Percentiles rank a stretch among this genome's conserved stretches.
Conservation (phyloP, 352 stramenopile species). For the Aphanomyces stellatus region DNA sequence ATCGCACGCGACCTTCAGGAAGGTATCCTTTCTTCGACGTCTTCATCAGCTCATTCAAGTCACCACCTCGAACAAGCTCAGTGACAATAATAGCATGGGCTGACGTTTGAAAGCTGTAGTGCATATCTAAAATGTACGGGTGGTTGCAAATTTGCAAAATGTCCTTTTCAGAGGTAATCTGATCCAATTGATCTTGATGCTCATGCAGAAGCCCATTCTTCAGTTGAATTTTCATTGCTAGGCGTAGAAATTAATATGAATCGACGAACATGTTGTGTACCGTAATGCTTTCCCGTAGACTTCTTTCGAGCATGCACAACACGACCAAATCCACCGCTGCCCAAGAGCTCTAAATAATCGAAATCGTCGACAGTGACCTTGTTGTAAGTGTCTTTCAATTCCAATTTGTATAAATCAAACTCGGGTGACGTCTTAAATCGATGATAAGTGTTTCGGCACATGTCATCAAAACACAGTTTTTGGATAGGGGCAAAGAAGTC, state of each 20-base stretch:
- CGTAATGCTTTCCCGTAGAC: slow-evolving; percentile 85
- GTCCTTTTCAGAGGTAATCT: slow-evolving; percentile 85
- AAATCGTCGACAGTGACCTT: slow-evolving; percentile 79
- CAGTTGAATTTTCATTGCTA: slow-evolving; percentile 89
- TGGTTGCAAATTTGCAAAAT: slow-evolving; percentile 84
- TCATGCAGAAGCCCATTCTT: slow-evolving; percentile 84
- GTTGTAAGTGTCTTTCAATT: slow-evolving; percentile 82
- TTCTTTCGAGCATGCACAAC: slow-evolving; percentile 87
- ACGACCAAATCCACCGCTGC: slow-evolving; percentile 85
- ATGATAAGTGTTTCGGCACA: slow-evolving; percentile 74
- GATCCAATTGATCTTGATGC: slow-evolving; percentile 69
- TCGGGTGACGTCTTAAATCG: slow-evolving; percentile 64
- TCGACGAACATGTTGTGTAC: slow-evolving; percentile 24
- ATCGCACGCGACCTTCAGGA: slow-evolving; percentile 55
- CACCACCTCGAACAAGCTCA: slow-evolving; percentile 71
- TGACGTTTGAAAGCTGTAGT: slow-evolving; percentile 86
- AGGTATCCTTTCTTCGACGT: slow-evolving; percentile 56
- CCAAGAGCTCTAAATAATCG: slow-evolving; percentile 77
- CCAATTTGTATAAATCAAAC: slow-evolving; percentile 62
- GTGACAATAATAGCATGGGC: slow-evolving; percentile 83
- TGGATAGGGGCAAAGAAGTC: slow-evolving; percentile 69
- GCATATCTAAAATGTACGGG: slow-evolving; percentile 84
- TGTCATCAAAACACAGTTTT: slow-evolving; percentile 56
- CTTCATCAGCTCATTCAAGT: slow-evolving; percentile 72
- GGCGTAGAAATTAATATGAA: too few relatives aligned